These are phyloP conservation scores for Suhomyces choctaworum DNA, from an alignment of 1,139 yeast species.

Conservation along the genomic window DNA sequence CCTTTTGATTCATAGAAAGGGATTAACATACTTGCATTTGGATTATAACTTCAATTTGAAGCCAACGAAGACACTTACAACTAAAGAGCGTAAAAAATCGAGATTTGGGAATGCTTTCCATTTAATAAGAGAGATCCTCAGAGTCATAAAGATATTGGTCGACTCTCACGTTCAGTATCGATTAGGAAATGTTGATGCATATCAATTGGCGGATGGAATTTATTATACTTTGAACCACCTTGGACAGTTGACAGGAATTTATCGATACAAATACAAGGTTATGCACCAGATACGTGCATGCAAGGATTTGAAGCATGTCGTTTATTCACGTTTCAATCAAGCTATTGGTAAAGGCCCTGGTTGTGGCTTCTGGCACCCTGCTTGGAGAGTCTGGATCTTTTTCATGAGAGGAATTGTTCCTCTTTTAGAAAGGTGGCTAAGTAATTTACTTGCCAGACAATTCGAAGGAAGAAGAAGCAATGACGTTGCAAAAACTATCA, in stretches of 20 bases:
- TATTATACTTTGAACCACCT: constrained; percentile 87
- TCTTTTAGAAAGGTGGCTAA: constrained; percentile 89
- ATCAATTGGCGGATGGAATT: constrained; percentile 91
- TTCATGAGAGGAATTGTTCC: constrained; percentile 95
- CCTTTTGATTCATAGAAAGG: constrained; percentile 84
- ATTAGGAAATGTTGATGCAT: constrained; percentile 88
- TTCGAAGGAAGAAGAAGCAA: constrained; percentile 94
- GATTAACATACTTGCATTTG: constrained; percentile 86
- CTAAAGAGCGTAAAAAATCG: constrained; percentile 94
- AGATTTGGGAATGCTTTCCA: constrained; percentile 97
- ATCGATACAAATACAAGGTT: constrained; percentile 93
- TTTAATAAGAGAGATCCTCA: constrained; percentile 81
- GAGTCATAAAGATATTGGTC: constrained; percentile 79
- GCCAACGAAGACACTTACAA: constrained; percentile 94
- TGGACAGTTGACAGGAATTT: constrained; percentile 95
- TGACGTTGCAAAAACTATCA: constrained; percentile 89
- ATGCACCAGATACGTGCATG: constrained; percentile 98
- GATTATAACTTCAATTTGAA: constrained; percentile 95
- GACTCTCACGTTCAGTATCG: constrained; percentile 93
- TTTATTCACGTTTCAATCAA: constrained; percentile 77
- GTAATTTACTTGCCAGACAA: constrained; percentile 86
- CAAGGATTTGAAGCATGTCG: constrained; percentile 89
- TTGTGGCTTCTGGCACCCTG: constrained; percentile 99
- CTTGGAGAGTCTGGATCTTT: constrained; percentile 96
- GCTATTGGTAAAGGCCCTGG: constrained; percentile 97